Conservation (phyloP, 2,329 filamentous ascomycete species). For the Myrmaecium sp. region DNA sequence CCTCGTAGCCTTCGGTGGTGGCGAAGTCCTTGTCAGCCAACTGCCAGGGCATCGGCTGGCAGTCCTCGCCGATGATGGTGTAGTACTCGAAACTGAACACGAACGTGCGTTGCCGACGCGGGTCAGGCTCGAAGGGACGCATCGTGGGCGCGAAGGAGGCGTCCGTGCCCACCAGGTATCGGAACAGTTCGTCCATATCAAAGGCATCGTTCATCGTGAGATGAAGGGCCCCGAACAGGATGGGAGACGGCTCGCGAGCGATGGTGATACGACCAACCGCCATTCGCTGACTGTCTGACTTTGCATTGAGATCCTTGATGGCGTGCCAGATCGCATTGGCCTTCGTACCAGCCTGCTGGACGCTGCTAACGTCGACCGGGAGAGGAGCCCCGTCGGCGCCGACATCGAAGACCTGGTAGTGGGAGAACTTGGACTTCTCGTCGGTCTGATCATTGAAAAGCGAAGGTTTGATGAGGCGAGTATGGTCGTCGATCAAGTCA, state of each 20-base stretch:
- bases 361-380: slow-evolving; percentile 16
- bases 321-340: slow-evolving; percentile 17
- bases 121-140: slow-evolving; percentile 28
- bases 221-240: slow-evolving; percentile 43
- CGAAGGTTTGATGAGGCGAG: slow-evolving; percentile 25
- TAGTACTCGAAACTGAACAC: slow-evolving; percentile 51
- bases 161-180: slow-evolving; percentile 34
- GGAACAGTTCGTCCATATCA: slow-evolving; percentile 45
- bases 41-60: slow-evolving; percentile 44
- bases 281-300: slow-evolving; percentile 23
- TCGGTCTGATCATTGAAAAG: slow-evolving; percentile 27
- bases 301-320: slow-evolving; percentile 19
- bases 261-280: slow-evolving; percentile 40
- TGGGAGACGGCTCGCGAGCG: slow-evolving; percentile 42
- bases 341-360: slow-evolving; percentile 18
- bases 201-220: slow-evolving; percentile 40
- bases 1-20: slow-evolving; percentile 15
- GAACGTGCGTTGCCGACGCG: slow-evolving; percentile 37
- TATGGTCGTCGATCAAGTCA: slow-evolving; percentile 25
- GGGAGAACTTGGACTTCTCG: slow-evolving; percentile 27
- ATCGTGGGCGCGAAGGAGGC: slow-evolving; percentile 13
- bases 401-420: slow-evolving; percentile 42
- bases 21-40: slow-evolving; percentile 30
- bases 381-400: slow-evolving; percentile 27
- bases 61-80: slow-evolving; percentile 39